Evolutionary conservation across 208 protist genomes (phyloP).

Genomic region (Crithidia brevicula): DNA sequence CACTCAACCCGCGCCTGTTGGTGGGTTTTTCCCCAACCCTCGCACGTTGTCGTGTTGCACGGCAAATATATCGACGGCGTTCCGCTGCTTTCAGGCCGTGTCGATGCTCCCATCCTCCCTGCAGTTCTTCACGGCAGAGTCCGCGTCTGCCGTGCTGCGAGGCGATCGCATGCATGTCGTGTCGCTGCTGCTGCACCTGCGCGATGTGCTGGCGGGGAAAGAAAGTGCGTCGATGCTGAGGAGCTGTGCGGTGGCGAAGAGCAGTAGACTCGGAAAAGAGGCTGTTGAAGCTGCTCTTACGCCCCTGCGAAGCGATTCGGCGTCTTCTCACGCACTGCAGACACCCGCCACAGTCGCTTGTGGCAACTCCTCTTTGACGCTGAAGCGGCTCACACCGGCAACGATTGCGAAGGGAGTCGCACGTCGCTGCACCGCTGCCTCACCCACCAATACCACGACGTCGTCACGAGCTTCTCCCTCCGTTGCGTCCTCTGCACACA

Average conservation of each 20-base stretch:
- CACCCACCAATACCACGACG: no score
- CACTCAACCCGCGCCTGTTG: background rate
- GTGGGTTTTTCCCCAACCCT: conserved; percentile 50
- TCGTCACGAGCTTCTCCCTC: background rate
- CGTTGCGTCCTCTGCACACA: background rate
- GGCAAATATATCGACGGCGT: conserved; percentile 51
- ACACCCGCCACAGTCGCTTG: background rate
- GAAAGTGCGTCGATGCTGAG: background rate
- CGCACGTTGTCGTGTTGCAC: conserved; percentile 55
- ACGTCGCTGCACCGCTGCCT: background rate
- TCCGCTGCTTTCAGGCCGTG: conserved; percentile 33
- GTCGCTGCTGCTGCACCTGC: conserved; percentile 37
- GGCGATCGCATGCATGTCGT: conserved; percentile 58
- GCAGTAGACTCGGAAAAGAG: background rate
- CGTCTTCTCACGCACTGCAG: background rate
- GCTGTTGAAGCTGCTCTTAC: background rate
- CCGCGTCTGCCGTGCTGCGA: conserved; percentile 40
- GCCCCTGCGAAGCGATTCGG: background rate
- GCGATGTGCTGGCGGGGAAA: conserved; percentile 13
- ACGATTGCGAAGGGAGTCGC: conserved; percentile 6
- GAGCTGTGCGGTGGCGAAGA: background rate
- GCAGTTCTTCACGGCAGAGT: conserved; percentile 19
- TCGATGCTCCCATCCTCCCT: background rate
- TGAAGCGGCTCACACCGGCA: background rate
- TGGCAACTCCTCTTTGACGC: background rate